These are phyloP conservation scores for Lactarius hatsudake DNA, from an alignment of 768 basidiomycete species.

Conservation along the genomic window DNA sequence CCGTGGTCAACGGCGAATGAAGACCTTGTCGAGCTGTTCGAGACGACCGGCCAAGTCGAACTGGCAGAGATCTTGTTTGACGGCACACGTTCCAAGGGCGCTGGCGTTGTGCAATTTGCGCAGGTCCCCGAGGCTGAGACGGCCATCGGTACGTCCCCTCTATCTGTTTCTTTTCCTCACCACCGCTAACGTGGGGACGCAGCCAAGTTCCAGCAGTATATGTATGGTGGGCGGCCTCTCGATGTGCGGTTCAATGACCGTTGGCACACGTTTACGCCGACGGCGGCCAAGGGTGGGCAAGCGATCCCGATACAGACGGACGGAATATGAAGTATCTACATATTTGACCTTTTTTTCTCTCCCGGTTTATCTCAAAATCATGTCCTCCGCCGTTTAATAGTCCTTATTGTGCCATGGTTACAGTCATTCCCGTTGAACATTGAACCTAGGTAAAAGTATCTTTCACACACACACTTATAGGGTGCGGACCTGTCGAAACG, in stretches of 20 bases:
- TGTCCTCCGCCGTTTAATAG: neutral
- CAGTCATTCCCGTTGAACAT: neutral
- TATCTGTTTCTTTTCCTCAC: neutral
- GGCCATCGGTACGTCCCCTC: conserved; percentile 65
- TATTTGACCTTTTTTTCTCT: neutral
- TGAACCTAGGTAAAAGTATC: neutral
- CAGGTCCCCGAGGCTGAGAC: conserved; percentile 88
- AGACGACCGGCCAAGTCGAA: conserved; percentile 94
- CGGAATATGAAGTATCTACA: conserved; percentile 26
- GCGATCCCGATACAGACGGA: conserved; percentile 65
- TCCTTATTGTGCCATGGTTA: neutral
- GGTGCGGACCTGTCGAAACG: neutral
- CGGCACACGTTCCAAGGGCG: conserved; percentile 88
- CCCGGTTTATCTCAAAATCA: neutral
- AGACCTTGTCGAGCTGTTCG: conserved; percentile 95
- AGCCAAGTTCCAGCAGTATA: conserved; percentile 93
- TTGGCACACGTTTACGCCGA: conserved; percentile 90
- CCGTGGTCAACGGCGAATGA: conserved; percentile 99
- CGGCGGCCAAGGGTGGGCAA: conserved; percentile 85
- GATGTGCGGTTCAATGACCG: conserved; percentile 94
- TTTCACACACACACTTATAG: neutral
- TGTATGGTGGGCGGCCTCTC: conserved; percentile 89
- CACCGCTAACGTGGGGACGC: conserved; percentile 5
- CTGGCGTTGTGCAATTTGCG: conserved; percentile 93
- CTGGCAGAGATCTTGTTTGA: conserved; percentile 94